Percentiles rank a stretch among this genome's conserved stretches.
Evolutionary conservation across 1,284 basidiomycete genomes (phyloP).

Genomic region (Puccinia novopanici): DNA sequence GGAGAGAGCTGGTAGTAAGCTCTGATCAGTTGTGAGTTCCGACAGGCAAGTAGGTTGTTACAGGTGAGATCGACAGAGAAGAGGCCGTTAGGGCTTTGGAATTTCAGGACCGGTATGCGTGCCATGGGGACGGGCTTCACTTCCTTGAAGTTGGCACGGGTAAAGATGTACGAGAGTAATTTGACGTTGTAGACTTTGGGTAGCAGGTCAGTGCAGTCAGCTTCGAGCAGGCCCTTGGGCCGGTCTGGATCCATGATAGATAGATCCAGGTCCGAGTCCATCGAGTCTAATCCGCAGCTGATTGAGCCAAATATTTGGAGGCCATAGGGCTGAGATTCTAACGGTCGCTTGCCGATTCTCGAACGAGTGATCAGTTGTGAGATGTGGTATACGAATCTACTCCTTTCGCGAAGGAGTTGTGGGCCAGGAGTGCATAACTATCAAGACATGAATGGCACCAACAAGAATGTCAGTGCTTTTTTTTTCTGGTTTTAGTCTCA

Average conservation of each 20-base stretch:
- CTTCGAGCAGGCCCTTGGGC: neutral
- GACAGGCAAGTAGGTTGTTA: constrained; percentile 36
- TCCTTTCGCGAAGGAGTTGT: neutral
- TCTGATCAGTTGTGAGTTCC: constrained; percentile 13
- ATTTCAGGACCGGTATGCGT: constrained; percentile 22
- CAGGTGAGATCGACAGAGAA: constrained; percentile 37
- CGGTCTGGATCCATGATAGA: constrained; percentile 36
- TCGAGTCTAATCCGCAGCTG: constrained; percentile 28
- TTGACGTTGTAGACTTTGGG: constrained; percentile 26
- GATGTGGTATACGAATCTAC: neutral
- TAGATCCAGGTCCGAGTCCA: constrained; percentile 34
- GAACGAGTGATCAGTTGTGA: neutral
- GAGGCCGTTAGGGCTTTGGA: constrained; percentile 7
- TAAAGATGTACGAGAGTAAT: neutral
- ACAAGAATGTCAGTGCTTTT: neutral
- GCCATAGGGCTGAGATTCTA: neutral
- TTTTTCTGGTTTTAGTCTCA: neutral
- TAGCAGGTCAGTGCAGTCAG: neutral
- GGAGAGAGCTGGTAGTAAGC: constrained; percentile 35
- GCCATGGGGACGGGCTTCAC: constrained; percentile 27
- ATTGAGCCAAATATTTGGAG: constrained; percentile 32
- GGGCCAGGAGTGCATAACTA: neutral
- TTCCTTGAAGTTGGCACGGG: constrained; percentile 7
- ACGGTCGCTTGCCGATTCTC: neutral
- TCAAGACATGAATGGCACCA: neutral